Evolutionary conservation across 257 asterid species (phyloP).

Genomic region (Solanum chmielewskii): DNA sequence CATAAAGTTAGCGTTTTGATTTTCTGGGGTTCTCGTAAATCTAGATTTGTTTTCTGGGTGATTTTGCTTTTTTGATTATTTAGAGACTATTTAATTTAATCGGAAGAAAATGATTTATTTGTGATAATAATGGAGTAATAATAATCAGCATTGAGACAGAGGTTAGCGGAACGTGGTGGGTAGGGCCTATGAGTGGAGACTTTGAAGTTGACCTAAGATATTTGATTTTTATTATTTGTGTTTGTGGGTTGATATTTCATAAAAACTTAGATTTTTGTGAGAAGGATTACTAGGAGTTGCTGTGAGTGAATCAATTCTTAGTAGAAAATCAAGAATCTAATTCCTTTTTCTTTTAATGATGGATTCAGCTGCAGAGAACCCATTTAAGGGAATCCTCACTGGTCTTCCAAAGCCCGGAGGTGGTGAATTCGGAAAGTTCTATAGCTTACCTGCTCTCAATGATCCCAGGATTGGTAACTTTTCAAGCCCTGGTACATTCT

Average conservation of each 20-base stretch:
- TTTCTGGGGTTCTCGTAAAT: not conserved
- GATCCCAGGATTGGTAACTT: slow-evolving; percentile 77
- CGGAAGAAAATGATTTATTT: not conserved
- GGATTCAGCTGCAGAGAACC: slow-evolving; percentile 63
- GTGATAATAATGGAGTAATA: not conserved
- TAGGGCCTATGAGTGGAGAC: not conserved
- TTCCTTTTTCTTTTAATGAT: not conserved
- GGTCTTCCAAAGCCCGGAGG: slow-evolving; percentile 87
- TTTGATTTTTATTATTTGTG: not conserved
- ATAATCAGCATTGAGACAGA: not conserved
- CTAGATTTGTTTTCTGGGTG: not conserved
- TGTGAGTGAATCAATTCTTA: not conserved
- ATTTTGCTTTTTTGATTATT: not conserved
- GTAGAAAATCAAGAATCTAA: not conserved
- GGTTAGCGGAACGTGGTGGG: not conserved
- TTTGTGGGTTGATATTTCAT: not conserved
- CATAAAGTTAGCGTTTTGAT: not conserved
- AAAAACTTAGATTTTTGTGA: not conserved
- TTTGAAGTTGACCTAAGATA: not conserved
- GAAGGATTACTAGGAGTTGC: not conserved
- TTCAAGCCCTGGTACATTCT: not conserved
- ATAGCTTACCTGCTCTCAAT: slow-evolving; percentile 77
- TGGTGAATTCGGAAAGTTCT: slow-evolving; percentile 88
- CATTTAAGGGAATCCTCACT: slow-evolving; percentile 71
- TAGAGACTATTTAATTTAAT: not conserved